phyloP scores from a whole-genome alignment of 495 filamentous ascomycete genomes.

The Schizothecium vesticola region DNA sequence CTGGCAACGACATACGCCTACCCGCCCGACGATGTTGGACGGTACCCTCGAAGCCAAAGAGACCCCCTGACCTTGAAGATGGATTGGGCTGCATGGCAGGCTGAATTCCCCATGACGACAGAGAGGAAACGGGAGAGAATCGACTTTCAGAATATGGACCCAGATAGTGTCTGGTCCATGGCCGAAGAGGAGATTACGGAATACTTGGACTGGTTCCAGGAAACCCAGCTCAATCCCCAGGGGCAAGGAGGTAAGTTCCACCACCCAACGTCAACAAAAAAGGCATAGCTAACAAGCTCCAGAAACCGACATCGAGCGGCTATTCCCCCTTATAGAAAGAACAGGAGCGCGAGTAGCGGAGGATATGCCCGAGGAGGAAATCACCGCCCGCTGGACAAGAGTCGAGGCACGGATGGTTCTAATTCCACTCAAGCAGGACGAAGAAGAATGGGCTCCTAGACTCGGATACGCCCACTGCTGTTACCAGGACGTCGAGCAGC shows the following conservation, averaged over 20 bases:
- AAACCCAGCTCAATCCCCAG: conserved; percentile 53
- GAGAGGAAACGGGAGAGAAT: conserved; percentile 19
- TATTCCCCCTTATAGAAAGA: conserved; percentile 39
- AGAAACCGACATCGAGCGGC: conserved; percentile 38
- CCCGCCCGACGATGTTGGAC: conserved; percentile 61
- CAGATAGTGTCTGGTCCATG: conserved; percentile 67
- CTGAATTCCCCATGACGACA: conserved; percentile 39
- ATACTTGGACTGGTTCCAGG: conserved; percentile 87
- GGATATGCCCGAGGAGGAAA: conserved; percentile 25
- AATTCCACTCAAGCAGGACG: conserved; percentile 11
- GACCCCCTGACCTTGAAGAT: conserved; percentile 60
- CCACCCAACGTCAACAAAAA: conserved; percentile 2
- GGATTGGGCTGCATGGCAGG: conserved; percentile 68
- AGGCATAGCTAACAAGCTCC: background rate
- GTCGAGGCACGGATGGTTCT: conserved; percentile 16
- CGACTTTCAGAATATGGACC: conserved; percentile 45
- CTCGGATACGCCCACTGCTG: conserved; percentile 15
- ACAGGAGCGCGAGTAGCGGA: conserved; percentile 17
- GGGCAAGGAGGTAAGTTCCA: background rate
- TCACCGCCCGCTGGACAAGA: conserved; percentile 20
- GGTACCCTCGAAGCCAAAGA: conserved; percentile 47
- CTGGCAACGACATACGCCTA: conserved; percentile 73
- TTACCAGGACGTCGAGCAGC: conserved; percentile 17
- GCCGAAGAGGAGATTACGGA: conserved; percentile 62
- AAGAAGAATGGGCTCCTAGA: conserved; percentile 4